Percentiles rank a stretch among this genome's conserved stretches.
Evolutionary conservation across 306 rosid genomes (phyloP).

Genomic region (Macrotyloma uniflorum): DNA sequence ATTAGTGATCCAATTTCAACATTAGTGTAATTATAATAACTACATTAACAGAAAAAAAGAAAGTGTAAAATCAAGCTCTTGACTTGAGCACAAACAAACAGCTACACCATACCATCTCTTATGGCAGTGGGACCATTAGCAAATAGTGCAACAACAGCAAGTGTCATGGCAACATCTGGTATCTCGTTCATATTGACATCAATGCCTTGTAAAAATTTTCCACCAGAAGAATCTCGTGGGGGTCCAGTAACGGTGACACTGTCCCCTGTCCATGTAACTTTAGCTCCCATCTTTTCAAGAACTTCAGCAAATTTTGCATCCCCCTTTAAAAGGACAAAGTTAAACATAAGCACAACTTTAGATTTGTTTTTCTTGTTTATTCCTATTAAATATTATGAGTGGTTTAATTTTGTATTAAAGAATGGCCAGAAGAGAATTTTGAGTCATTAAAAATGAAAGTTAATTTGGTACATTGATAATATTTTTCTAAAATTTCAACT

Average conservation of each 20-base stretch:
- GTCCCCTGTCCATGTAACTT: constrained; percentile 92
- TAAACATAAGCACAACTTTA: constrained; percentile 3
- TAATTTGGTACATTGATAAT: too few relatives aligned
- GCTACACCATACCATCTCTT: constrained; percentile 98
- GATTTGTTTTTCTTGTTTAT: too few relatives aligned
- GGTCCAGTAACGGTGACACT: constrained; percentile 91
- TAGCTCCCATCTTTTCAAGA: constrained; percentile 96
- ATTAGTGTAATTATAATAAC: constrained; percentile 14
- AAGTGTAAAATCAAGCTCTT: too few relatives aligned
- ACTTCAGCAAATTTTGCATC: constrained; percentile 96
- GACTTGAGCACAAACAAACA: too few relatives aligned
- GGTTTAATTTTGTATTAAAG: not conserved
- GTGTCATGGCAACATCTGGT: constrained; percentile 99
- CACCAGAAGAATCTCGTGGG: constrained; percentile 59
- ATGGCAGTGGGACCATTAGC: constrained; percentile 87
- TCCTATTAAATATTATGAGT: too few relatives aligned
- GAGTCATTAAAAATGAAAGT: not conserved
- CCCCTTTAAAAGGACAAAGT: constrained; percentile 59
- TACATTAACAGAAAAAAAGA: not conserved
- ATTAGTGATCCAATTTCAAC: not conserved
- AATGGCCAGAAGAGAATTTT: not conserved
- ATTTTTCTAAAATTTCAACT: too few relatives aligned
- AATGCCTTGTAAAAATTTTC: constrained; percentile 67
- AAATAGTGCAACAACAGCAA: constrained; percentile 92
- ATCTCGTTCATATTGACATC: constrained; percentile 99